Conservation (phyloP, 2,329 filamentous ascomycete species). For the Botryosphaeria dothidea region DNA sequence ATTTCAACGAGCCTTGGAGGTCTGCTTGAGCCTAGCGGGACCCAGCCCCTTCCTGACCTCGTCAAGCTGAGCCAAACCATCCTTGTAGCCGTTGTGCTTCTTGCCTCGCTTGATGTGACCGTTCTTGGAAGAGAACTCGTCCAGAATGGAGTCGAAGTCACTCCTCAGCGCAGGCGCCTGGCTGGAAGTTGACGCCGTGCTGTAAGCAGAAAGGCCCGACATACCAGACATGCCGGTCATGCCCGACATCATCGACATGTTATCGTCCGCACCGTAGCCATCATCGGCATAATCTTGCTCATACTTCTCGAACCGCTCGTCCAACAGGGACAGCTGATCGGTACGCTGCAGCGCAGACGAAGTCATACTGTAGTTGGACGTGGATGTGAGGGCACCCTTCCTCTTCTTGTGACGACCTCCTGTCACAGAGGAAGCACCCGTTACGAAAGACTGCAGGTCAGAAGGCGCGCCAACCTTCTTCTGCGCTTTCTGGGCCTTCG, state of each 20-base stretch:
- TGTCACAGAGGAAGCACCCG: slow-evolving; percentile 68
- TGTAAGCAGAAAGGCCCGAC: slow-evolving; percentile 36
- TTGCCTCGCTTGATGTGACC: slow-evolving; percentile 62
- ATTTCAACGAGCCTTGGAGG: not conserved
- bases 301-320: slow-evolving; percentile 87
- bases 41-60: slow-evolving; percentile 82
- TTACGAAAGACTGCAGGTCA: slow-evolving; percentile 70
- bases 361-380: slow-evolving; percentile 88
- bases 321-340: slow-evolving; percentile 80
- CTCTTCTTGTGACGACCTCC: slow-evolving; percentile 89
- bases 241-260: slow-evolving; percentile 47
- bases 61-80: slow-evolving; percentile 84
- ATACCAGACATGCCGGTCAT: slow-evolving; percentile 54
- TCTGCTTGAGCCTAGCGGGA: slow-evolving; percentile 53
- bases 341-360: slow-evolving; percentile 85
- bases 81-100: slow-evolving; percentile 79
- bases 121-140: slow-evolving; percentile 80
- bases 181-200: slow-evolving; percentile 32
- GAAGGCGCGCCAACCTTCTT: slow-evolving; percentile 50
- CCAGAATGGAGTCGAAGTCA: slow-evolving; percentile 89
- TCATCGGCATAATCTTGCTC: slow-evolving; percentile 77
- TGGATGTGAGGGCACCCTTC: slow-evolving; percentile 87
- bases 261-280: slow-evolving; percentile 46
- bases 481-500: slow-evolving; percentile 47
- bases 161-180: slow-evolving; percentile 60